These are phyloP conservation scores for Aspergillus sclerotioniger DNA, from an alignment of 495 filamentous ascomycete species.

Conservation along the genomic window DNA sequence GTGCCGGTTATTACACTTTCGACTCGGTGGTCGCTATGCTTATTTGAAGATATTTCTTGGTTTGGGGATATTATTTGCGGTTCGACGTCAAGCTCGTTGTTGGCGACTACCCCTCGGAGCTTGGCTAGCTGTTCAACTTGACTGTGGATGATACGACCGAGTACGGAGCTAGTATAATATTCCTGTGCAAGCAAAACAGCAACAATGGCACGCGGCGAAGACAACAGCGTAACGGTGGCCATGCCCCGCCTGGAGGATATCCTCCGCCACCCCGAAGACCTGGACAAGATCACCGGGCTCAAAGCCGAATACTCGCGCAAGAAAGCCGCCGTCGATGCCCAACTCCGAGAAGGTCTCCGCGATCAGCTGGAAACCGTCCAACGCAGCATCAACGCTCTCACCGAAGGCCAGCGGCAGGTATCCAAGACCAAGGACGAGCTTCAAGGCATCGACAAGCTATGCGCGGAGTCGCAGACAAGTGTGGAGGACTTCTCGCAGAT, in stretches of 20 bases:
- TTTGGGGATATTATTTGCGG: neutral
- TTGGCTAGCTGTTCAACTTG: neutral
- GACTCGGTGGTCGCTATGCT: neutral
- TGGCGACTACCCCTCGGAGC: neutral
- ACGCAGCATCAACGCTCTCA: constrained; percentile 79
- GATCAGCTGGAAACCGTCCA: constrained; percentile 93
- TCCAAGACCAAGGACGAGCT: constrained; percentile 94
- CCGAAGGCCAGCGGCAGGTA: constrained; percentile 83
- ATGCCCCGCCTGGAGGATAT: constrained; percentile 51
- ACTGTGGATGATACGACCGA: neutral
- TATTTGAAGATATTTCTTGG: neutral
- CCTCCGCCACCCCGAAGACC: constrained; percentile 72
- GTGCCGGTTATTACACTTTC: neutral
- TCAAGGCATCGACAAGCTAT: constrained; percentile 96
- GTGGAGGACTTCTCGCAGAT: constrained; percentile 97
- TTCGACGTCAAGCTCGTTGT: neutral
- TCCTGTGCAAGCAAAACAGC: neutral
- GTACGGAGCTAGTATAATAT: neutral
- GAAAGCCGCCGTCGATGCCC: constrained; percentile 84
- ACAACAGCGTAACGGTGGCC: constrained; percentile 41
- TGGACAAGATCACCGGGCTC: constrained; percentile 88
- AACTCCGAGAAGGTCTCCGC: constrained; percentile 79
- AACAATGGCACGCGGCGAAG: constrained; percentile 39
- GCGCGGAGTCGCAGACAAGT: constrained; percentile 92
- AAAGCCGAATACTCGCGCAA: constrained; percentile 93